These are phyloP conservation scores for Styphnolobium japonicum DNA, from an alignment of 306 rosid genomes.

Conservation along the genomic window DNA sequence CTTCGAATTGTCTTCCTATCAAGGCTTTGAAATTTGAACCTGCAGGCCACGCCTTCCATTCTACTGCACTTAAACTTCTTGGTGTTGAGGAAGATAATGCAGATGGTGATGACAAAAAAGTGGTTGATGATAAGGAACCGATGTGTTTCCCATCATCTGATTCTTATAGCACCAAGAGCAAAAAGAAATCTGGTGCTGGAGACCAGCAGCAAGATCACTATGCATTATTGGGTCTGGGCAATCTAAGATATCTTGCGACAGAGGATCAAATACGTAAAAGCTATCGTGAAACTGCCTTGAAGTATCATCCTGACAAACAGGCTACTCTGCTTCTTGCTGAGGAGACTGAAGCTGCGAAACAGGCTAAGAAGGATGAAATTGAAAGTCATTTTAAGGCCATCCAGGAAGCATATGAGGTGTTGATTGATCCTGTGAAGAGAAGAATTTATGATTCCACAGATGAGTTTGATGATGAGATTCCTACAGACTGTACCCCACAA, in stretches of 20 bases:
- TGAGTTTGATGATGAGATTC: conserved; percentile 96
- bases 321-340: conserved; percentile 83
- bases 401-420: conserved; percentile 87
- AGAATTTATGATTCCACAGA: conserved; percentile 97
- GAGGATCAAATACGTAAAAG: conserved; percentile 93
- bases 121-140: conserved; percentile 61
- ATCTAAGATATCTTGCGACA: conserved; percentile 90
- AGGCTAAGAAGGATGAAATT: conserved; percentile 83
- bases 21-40: conserved; percentile 76
- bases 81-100: conserved; percentile 57
- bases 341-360: conserved; percentile 79
- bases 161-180: conserved; percentile 85
- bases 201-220: conserved; percentile 90
- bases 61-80: conserved; percentile 66
- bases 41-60: conserved; percentile 89
- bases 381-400: conserved; percentile 86
- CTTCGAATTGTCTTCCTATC: conserved; percentile 79
- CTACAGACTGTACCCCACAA: conserved; percentile 88
- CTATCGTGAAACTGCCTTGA: conserved; percentile 95
- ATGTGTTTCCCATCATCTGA: conserved; percentile 60
- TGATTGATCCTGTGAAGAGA: conserved; percentile 80
- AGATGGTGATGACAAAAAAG: conserved; percentile 48
- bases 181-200: conserved; percentile 75
- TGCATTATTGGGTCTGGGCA: conserved; percentile 85
- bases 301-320: conserved; percentile 94